Evolutionary conservation across 768 basidiomycete genomes (phyloP), one percentile per base, ranked within the genome.

Genomic region (Lyophyllum semitale): DNA sequence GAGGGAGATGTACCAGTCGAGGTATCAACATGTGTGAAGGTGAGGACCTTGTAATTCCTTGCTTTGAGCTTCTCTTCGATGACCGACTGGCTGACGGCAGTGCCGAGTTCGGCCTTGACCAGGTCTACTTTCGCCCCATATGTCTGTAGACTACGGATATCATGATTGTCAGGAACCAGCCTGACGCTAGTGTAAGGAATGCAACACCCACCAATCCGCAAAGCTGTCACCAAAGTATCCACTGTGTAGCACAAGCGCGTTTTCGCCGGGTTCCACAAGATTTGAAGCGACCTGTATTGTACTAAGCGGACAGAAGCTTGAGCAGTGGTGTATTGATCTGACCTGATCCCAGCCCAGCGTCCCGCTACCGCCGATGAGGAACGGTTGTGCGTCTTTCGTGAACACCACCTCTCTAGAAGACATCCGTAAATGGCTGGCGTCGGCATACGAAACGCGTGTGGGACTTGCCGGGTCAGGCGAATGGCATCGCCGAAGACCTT

Each of bases 311-410:
- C 20, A 43, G 48, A 13, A 50, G 29, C 27, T 11, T 30, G 33
- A 17, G 7, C 13, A 2, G 15, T 35, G 32, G 54, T 4, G 44
- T 20, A 40, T 29, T 33, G 41, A 20, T 66, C 81, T 59, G 41
- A 81, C 91, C 83, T 93, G 90, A 70, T 98, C 95, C 95, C 95
- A 98, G 26, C 97, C 97, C 30, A 99, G 79, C 2, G 97, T 98
- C 15, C 97, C 97, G 51, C 88, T 91, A 1, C 97, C 97, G 25
- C 95, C 87, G 58, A 98, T 89, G 63, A 99, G 73, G 79, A 99
- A 94, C 0, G 94, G 93, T 66, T 98, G 97, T 0, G 81, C 91
- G 22, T 78, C 74, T 51, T 84, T 80, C 27, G 96, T 88, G 67
- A 85, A 87, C 20, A 98, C 72, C 7, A 98, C 86, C 51, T 91